These are phyloP conservation scores for Arxiozyma telluris DNA, from an alignment of 1,139 yeast species.

Conservation along the genomic window DNA sequence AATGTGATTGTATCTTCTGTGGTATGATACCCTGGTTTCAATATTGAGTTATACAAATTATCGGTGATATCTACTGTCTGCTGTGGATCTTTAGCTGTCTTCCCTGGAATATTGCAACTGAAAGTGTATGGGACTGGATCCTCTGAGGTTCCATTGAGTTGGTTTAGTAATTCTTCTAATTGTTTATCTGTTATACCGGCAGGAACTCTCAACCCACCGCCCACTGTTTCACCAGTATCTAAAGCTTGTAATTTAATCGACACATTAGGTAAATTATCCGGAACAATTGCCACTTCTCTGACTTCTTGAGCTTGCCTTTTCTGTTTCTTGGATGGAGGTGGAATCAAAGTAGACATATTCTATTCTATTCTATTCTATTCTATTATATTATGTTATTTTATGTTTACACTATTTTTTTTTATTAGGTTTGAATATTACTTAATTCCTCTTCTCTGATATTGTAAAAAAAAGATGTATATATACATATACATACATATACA, in stretches of 20 bases:
- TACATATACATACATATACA: no score
- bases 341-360: slow-evolving; percentile 81
- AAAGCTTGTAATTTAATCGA: slow-evolving; percentile 85
- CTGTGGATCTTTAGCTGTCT: slow-evolving; percentile 33
- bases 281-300: slow-evolving; percentile 64
- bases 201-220: slow-evolving; percentile 85
- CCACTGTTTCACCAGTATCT: slow-evolving; percentile 83
- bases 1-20: slow-evolving; percentile 90
- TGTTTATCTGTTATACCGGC: slow-evolving; percentile 82
- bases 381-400: neutral
- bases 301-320: slow-evolving; percentile 76
- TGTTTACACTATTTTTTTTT: no score
- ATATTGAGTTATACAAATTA: slow-evolving; percentile 65
- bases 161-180: slow-evolving; percentile 77
- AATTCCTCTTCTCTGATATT: neutral
- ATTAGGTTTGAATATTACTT: no score
- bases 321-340: slow-evolving; percentile 90
- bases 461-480: no score
- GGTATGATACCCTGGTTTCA: slow-evolving; percentile 78
- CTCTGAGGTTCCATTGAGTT: slow-evolving; percentile 52
- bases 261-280: slow-evolving; percentile 78
- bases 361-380: neutral
- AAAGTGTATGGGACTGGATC: slow-evolving; percentile 91
- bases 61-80: slow-evolving; percentile 62
- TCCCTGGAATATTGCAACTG: slow-evolving; percentile 46